Conservation (phyloP, 2,329 filamentous ascomycete species). For the Fusarium nisikadoi region DNA sequence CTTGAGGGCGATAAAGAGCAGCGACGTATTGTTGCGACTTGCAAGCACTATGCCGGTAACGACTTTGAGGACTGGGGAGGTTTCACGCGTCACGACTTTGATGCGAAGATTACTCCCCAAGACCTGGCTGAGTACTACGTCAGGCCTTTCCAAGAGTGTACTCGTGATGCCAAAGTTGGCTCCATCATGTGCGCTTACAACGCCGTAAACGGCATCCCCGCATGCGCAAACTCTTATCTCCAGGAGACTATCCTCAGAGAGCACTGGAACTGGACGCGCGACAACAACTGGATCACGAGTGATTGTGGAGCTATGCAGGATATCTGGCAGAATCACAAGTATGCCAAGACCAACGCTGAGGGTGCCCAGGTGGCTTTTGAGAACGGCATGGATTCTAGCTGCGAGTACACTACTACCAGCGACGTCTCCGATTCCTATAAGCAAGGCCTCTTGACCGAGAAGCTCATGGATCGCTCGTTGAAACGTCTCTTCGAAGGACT, state of each 20-base stretch:
- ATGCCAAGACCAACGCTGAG: conserved; percentile 5
- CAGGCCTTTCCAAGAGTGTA: conserved; percentile 2
- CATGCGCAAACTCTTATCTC: neutral
- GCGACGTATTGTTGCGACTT: conserved; percentile 6
- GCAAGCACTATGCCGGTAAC: conserved; percentile 3
- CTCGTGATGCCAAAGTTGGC: neutral
- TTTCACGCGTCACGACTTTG: neutral
- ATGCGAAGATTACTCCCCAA: neutral
- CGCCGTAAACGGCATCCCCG: neutral
- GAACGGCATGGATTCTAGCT: conserved; percentile 9
- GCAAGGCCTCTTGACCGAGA: conserved; percentile 4
- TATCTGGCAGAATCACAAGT: conserved; percentile 11
- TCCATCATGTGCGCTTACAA: conserved; percentile 15
- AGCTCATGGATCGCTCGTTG: conserved; percentile 2
- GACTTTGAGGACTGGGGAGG: conserved; percentile 18
- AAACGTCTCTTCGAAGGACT: neutral
- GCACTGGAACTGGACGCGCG: conserved; percentile 12
- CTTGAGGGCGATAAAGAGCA: conserved; percentile 2
- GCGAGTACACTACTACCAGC: conserved; percentile 15
- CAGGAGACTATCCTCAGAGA: conserved; percentile 4
- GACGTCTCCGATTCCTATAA: conserved; percentile 5
- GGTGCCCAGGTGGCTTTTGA: neutral
- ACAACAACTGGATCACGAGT: conserved; percentile 15
- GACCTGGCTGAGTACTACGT: conserved; percentile 17
- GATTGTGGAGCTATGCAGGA: conserved; percentile 16